These are phyloP conservation scores for Osmanthus fragrans DNA, from an alignment of 257 asterid species.

Conservation along the genomic window DNA sequence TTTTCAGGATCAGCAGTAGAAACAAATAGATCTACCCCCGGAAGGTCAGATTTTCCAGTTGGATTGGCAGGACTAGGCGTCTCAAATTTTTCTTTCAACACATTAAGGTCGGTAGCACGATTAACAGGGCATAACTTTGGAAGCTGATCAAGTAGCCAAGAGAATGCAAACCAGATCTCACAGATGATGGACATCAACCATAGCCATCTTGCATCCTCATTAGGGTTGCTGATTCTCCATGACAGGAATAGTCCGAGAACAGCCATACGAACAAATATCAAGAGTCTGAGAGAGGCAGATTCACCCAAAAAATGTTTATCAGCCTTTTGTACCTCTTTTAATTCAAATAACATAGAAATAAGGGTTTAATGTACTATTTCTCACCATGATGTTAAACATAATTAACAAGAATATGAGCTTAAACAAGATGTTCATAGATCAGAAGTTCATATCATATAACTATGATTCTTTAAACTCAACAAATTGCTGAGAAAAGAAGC, in stretches of 20 bases:
- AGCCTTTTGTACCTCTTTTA: neutral
- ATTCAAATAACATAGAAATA: neutral
- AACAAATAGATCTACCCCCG: slow-evolving; percentile 74
- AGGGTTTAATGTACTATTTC: neutral
- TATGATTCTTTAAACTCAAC: neutral
- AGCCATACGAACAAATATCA: slow-evolving; percentile 65
- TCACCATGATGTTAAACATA: neutral
- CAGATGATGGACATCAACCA: slow-evolving; percentile 84
- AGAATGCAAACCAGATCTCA: slow-evolving; percentile 89
- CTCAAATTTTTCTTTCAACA: slow-evolving; percentile 78
- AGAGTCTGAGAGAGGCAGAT: slow-evolving; percentile 49
- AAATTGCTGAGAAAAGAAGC: neutral
- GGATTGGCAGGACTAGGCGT: slow-evolving; percentile 63
- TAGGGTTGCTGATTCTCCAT: slow-evolving; percentile 75
- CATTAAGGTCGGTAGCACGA: slow-evolving; percentile 80
- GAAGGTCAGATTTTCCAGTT: slow-evolving; percentile 83
- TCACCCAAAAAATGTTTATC: neutral
- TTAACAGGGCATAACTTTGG: slow-evolving; percentile 76
- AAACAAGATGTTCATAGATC: neutral
- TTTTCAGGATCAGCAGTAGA: slow-evolving; percentile 96
- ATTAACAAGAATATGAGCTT: neutral
- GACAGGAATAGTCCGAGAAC: slow-evolving; percentile 69
- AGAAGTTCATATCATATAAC: neutral
- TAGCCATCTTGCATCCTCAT: slow-evolving; percentile 85
- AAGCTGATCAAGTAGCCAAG: slow-evolving; percentile 91